Evolutionary conservation across 805 yeast genomes (phyloP), one percentile per base, ranked within the genome.

Genomic region (Ogataea chonburiensis): DNA sequence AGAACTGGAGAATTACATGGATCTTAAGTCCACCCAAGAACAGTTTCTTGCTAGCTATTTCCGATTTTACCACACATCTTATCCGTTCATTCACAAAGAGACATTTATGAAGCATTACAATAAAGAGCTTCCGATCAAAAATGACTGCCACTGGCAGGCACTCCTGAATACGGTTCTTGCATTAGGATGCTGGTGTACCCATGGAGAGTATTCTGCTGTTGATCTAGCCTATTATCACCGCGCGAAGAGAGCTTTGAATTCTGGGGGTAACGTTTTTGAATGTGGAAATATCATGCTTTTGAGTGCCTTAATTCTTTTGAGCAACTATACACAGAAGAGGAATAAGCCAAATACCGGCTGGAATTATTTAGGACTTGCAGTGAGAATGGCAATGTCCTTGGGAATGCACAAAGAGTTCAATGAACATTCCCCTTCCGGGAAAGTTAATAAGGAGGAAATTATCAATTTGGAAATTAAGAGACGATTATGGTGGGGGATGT

Each of bases 311-410:
- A 66, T 76, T 4, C 52, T 80, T 22, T 54, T 81, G 34, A 71
- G 81, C 39, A 74, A 74, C 45, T 81, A 79, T 56, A 72, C 76
- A 8, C 84, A 77, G 50, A 77, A 77, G 57, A 66, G 83, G 32
- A 75, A 79, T 47, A 77, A 76, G 46, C 80, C 82, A 37, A 79
- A 79, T 55, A 71, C 85, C 0, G 81, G 81, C 16, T 81, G 86
- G 82, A 76, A 76, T 47, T 77, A 74, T 45, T 60, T 78, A 22
- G 86, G 87, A 9, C 60, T 77, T 12, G 80, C 84, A 0, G 70
- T 77, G 7, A 63, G 82, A 43, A 78, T 80, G 81, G 85, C 86
- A 0, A 63, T 75, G 47, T 78, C 82, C 0, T 54, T 81, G 25
- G 88, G 86, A 4, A 58, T 80, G 17, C 73, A 77, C 50, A 72